A percentile compares a stretch with the other conserved stretches of the same genome.
Conservation (phyloP, 2,329 filamentous ascomycete genomes). For the Rutstroemia sp. region DNA sequence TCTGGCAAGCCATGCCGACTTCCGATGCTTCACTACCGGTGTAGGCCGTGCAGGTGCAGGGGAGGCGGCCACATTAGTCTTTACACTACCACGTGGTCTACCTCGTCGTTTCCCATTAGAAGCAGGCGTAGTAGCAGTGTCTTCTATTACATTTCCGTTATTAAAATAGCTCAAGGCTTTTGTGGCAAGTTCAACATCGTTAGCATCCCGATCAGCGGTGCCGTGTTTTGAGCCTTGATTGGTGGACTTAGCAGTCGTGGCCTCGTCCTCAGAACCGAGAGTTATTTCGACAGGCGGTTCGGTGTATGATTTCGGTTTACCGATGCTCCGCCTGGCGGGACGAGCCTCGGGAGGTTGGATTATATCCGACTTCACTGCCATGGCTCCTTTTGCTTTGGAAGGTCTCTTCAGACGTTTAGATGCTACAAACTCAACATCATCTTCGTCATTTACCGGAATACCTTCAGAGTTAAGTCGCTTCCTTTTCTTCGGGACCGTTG, state of each 20-base stretch:
- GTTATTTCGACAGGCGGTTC: slow-evolving; percentile 20
- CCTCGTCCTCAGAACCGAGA: slow-evolving; percentile 3
- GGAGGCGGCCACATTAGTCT: not conserved
- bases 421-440: slow-evolving; percentile 24
- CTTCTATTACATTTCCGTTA: slow-evolving; percentile 4
- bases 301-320: slow-evolving; percentile 17
- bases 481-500: slow-evolving; percentile 18
- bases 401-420: slow-evolving; percentile 22
- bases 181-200: slow-evolving; percentile 18
- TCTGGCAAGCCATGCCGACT: slow-evolving; percentile 24
- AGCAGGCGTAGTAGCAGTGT: not conserved
- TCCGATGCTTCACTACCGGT: slow-evolving; percentile 14
- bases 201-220: slow-evolving; percentile 1
- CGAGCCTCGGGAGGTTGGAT: slow-evolving; percentile 12
- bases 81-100: slow-evolving; percentile 1
- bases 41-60: not conserved
- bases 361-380: not conserved
- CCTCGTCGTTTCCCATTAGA: slow-evolving; percentile 14
- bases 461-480: slow-evolving; percentile 13
- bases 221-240: not conserved
- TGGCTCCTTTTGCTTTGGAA: slow-evolving; percentile 10
- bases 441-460: slow-evolving; percentile 13
- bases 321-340: slow-evolving; percentile 16
- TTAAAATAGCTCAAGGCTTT: slow-evolving; percentile 16
- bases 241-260: not conserved